Conservation (phyloP, 495 filamentous ascomycete genomes). For the Penicillium waksmanii region DNA sequence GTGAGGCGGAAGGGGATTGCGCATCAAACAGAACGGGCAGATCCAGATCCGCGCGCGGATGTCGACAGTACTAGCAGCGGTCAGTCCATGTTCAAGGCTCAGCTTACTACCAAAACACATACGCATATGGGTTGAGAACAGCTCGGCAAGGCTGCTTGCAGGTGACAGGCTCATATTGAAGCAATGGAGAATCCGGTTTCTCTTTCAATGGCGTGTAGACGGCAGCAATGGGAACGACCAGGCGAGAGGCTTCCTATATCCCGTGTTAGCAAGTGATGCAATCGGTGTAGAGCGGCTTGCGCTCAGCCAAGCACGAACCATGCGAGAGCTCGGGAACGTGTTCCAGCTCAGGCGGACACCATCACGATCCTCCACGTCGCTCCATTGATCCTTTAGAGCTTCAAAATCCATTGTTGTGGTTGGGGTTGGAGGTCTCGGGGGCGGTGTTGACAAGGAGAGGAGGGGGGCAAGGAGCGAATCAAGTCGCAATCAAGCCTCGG, state of each 20-base stretch:
- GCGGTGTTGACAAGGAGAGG: conserved; percentile 34
- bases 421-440: conserved; percentile 29
- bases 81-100: conserved; percentile 25
- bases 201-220: conserved; percentile 97
- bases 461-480: conserved; percentile 24
- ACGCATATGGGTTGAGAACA: conserved; percentile 97
- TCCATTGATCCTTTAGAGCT: conserved; percentile 93
- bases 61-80: conserved; percentile 78
- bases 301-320: conserved; percentile 60
- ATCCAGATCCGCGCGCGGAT: conserved; percentile 95
- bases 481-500: conserved; percentile 21
- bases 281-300: conserved; percentile 15
- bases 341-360: conserved; percentile 98
- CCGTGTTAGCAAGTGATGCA: conserved; percentile 31
- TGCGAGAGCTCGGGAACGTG: conserved; percentile 96
- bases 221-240: conserved; percentile 96
- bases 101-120: conserved; percentile 32
- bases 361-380: conserved; percentile 95
- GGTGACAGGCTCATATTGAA: conserved; percentile 96
- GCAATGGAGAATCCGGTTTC: conserved; percentile 82
- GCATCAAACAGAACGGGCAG: conserved; percentile 95
- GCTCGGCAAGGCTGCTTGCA: conserved; percentile 97
- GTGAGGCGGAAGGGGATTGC: conserved; percentile 93
- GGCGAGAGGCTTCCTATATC: conserved; percentile 86
- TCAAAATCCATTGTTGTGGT: conserved; percentile 71